Base-by-base conservation (phyloP, 129 eudicot species). In the Centrapalus pauciflorus region DNA sequence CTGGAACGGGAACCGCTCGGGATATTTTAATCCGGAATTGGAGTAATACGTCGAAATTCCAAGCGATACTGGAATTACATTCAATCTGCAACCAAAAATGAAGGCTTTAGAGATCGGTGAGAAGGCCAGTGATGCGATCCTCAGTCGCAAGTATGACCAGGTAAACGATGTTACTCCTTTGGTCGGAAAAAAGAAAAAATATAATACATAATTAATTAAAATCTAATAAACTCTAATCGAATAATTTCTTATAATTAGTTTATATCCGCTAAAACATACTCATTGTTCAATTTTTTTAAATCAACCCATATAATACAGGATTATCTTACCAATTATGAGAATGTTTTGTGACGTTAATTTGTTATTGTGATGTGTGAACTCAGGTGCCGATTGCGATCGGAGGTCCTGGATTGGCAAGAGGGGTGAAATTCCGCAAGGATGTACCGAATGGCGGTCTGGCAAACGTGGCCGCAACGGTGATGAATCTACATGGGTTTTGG, bases 1-100 rank as follows among this genome's bases (percentile, higher is more conserved):
- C 83, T 90, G 97, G 97, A 90, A 90, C 32, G 97, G 97, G 38
- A 90, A 90, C 43, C 96, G 97, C 21, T 90, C 97, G 7, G 97
- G 97, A 20, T 90, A 75, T 83, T 90, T 90, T 32, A 83, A 90
- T 54, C 19, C 80, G 7, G 84, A 84, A 26, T 28, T 82, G 87
- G 97, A 90, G 64, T 96, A 90, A 49, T 90, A 90, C 28, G 97
- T 90, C 20, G 97, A 90, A 72, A 79, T 90, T 61, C 97, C 93
- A 37, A 90, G 97, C 81, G 97, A 90, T 29, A 58, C 40, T 72
- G 97, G 97, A 49, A 90, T 90, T 66, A 77, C 87, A 25, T 90
- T 90, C 55, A 90, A 90, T 58, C 96, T 70, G 19, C 73, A 87
- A 72, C 97, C 97, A 43, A 90, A 87, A 66, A 90, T 87, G 97